These are phyloP conservation scores for Zasmidium angulare DNA, from an alignment of 2,329 filamentous ascomycete species.

Conservation along the genomic window DNA sequence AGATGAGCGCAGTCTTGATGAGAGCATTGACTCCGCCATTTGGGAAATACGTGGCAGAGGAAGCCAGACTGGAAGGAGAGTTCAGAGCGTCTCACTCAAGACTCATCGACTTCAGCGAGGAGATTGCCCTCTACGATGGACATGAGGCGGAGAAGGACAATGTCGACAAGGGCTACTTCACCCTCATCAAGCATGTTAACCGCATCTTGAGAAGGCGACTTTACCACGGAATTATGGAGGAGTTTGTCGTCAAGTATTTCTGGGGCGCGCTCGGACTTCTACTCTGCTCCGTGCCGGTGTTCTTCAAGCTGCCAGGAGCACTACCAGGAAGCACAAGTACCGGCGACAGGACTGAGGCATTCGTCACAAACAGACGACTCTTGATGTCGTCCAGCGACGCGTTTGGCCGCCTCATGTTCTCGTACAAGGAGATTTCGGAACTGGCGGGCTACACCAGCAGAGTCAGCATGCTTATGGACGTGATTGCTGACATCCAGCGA, in stretches of 20 bases:
- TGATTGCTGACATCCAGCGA: conserved; percentile 88
- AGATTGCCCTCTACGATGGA: conserved; percentile 87
- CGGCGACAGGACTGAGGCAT: conserved; percentile 52
- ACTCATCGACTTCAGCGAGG: conserved; percentile 93
- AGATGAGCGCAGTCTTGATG: conserved; percentile 91
- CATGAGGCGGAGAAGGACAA: conserved; percentile 95
- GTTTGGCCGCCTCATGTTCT: conserved; percentile 95
- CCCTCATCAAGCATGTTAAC: conserved; percentile 98
- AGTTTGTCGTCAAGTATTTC: conserved; percentile 99
- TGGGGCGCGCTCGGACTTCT: conserved; percentile 92
- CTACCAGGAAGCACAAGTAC: conserved; percentile 17
- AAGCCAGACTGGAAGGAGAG: conserved; percentile 90
- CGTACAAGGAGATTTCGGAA: conserved; percentile 95
- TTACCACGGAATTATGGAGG: conserved; percentile 99
- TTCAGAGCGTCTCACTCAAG: conserved; percentile 94
- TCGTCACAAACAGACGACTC: conserved; percentile 92
- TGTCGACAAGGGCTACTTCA: conserved; percentile 97
- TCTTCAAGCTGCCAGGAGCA: conserved; percentile 66
- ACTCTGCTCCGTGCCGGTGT: conserved; percentile 92
- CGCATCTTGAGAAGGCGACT: conserved; percentile 85
- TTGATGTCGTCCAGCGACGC: conserved; percentile 91
- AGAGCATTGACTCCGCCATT: conserved; percentile 92
- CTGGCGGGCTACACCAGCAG: conserved; percentile 92
- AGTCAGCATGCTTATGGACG: conserved; percentile 83
- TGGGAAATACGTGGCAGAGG: conserved; percentile 95